Evolutionary conservation across 768 basidiomycete genomes (phyloP).

Genomic region (Mycena indigotica): DNA sequence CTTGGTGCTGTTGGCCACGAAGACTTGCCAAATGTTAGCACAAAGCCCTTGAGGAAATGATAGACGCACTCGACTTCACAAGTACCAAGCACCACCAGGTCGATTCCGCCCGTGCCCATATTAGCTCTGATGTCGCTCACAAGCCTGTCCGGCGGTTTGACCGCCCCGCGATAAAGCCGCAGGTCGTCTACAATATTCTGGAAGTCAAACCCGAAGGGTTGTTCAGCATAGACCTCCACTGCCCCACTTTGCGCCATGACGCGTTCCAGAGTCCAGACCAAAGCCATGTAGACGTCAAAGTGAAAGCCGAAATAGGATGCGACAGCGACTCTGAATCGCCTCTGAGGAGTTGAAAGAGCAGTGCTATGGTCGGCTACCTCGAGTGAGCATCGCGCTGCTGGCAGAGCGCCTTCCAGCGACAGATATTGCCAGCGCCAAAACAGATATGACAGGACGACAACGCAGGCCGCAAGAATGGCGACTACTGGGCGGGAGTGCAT

Average conservation of each 20-base stretch:
- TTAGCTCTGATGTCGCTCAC: constrained; percentile 28
- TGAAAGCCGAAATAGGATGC: constrained; percentile 38
- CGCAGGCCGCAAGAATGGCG: constrained; percentile 5
- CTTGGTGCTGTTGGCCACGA: constrained; percentile 28
- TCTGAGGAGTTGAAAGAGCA: constrained; percentile 12
- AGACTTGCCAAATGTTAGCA: constrained; percentile 16
- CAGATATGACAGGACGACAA: constrained; percentile 9
- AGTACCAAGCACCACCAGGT: constrained; percentile 45
- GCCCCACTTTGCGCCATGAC: constrained; percentile 29
- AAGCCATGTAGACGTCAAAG: constrained; percentile 41
- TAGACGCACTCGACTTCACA: constrained; percentile 45
- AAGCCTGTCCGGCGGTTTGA: constrained; percentile 29
- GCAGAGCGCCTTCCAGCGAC: background rate
- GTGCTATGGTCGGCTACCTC: background rate
- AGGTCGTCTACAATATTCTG: constrained; percentile 35
- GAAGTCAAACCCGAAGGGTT: constrained; percentile 35
- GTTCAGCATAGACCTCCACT: constrained; percentile 35
- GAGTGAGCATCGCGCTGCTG: background rate
- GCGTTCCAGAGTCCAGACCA: constrained; percentile 36
- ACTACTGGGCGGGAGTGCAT: constrained; percentile 13
- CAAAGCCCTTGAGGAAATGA: background rate
- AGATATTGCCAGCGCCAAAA: constrained; percentile 15
- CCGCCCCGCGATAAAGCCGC: constrained; percentile 33
- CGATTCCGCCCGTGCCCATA: constrained; percentile 30
- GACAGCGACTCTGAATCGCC: constrained; percentile 34